These are phyloP conservation scores for Alisma plantagoaquatica DNA, from an alignment of 106 monocot genomes.

Conservation along the genomic window DNA sequence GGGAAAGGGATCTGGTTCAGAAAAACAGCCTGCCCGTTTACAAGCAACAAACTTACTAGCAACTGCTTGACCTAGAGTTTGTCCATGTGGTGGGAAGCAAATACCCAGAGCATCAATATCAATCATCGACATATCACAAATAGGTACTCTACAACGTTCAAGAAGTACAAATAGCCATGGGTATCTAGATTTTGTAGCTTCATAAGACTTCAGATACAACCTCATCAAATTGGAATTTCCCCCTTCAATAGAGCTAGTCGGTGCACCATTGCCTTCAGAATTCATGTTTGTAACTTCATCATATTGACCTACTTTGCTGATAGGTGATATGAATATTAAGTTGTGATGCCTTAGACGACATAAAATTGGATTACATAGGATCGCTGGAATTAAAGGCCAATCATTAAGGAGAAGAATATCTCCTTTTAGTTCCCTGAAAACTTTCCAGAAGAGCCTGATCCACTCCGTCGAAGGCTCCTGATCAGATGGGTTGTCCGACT, in stretches of 20 bases:
- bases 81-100: constrained; percentile 40
- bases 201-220: constrained; percentile 39
- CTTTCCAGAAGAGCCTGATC: constrained; percentile 84
- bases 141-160: constrained; percentile 64
- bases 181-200: constrained; percentile 44
- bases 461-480: constrained; percentile 57
- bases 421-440: constrained; percentile 39
- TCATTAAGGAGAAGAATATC: constrained; percentile 71
- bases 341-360: constrained; percentile 61
- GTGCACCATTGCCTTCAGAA: constrained; percentile 15
- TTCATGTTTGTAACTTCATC: constrained; percentile 6
- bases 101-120: constrained; percentile 31
- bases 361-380: constrained; percentile 44
- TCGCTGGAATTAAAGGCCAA: constrained; percentile 91
- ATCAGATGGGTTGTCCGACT: constrained; percentile 10
- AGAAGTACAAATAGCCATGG: constrained; percentile 71
- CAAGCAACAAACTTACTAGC: constrained; percentile 53
- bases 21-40: constrained; percentile 54
- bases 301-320: constrained; percentile 16
- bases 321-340: constrained; percentile 64
- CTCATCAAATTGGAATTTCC: constrained; percentile 15
- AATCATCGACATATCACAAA: constrained; percentile 71
- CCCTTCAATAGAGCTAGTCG: background rate
- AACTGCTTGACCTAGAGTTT: constrained; percentile 56
- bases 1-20: constrained; percentile 44